Evolutionary conservation across 352 stramenopile species (phyloP), one percentile per base, ranked within the genome.

Genomic region (Phytophthora brassicae): DNA sequence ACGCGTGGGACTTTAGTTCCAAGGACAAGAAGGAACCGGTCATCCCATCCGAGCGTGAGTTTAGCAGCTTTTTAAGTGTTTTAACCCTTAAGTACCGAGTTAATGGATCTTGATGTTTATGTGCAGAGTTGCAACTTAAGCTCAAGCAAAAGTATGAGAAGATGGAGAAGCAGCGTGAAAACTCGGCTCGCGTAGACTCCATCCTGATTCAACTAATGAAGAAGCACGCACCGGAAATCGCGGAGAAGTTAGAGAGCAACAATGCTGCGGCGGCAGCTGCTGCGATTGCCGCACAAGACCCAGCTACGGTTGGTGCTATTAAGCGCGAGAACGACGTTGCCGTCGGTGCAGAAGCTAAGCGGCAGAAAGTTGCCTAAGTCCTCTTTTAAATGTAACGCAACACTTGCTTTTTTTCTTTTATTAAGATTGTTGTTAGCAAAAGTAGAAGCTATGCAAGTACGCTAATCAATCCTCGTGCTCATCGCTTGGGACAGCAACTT

Each of bases 111-210:
- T 43, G 17, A n/a, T 22, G 12, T 59, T 41, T 49, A 12, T 56
- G 19, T 42, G 51, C 53, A 95, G 86, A 92, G 51, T 60, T 95
- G 35, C 81, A 90, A 44, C 66, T 93, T 29, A 93, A 93, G 70
- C 76, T 93, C 41, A 95, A 95, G 72, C 86, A 92, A 35, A 93
- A 92, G 42, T 84, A 83, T 58, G 86, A 95, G 46, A 93, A 93
- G 61, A 87, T 92, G 74, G 83, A 93, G 49, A 93, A 93, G 46
- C 84, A 91, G 62, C 80, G 82, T 62, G 84, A 93, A 64, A 89
- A 92, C 66, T 90, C 82, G 59, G 82, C 86, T 20, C 80, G 84
- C 26, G 80, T 94, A 6, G 84, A 94, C 61, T 77, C 78, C 14
- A 95, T 95, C 48, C 60, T 95, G 48, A 86, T 95, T 44, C 81